Evolutionary conservation across 306 rosid genomes (phyloP), one percentile per base, ranked within the genome.

Genomic region (Prunus fruticosa): DNA sequence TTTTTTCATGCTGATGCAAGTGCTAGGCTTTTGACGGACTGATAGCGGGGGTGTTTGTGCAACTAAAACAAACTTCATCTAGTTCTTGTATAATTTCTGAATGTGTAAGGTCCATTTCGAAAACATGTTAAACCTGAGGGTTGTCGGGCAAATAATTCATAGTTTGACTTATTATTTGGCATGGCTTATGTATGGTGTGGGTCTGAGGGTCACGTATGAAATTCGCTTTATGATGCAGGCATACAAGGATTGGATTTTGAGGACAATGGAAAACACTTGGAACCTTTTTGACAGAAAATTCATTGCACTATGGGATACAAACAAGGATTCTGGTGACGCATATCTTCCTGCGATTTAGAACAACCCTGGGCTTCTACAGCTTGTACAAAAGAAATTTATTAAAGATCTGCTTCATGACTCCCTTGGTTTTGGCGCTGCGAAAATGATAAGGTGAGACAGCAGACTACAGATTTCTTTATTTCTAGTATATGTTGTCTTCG

Each of bases 381-480:
- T 90, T 76, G 90, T 79, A 19, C 96, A 90, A 84, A 85, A 83
- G 84, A 87, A 76, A 83, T 90, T 73, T 81, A 76, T 90, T 69
- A 82, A 78, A 11, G 91, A 92, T 58, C 65, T 95, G 79, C 80
- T 95, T 77, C 93, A 92, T 64, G 99, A 92, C 78, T 77, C 87
- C 67, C 92, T 95, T 72, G 97, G 97, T 63, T 92, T 92, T 81
- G 97, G 97, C 69, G 89, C 97, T 63, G 97, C 96, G 11, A 95
- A 95, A 81, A 92, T 95, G 92, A 95, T 95, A 76, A 90, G 97
- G 97, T 90, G 78, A 79, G 81, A 43, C 19, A 15, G 18, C 14
- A 15, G 51, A 57, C 57, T 62, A 64, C 60, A 51, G 18, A 64
- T 54, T 68, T 67, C 46, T 60, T 52, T 28, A 14, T 52, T 78